phyloP scores from a whole-genome alignment of 768 basidiomycete species.

The Pleurotus ostreatus region DNA sequence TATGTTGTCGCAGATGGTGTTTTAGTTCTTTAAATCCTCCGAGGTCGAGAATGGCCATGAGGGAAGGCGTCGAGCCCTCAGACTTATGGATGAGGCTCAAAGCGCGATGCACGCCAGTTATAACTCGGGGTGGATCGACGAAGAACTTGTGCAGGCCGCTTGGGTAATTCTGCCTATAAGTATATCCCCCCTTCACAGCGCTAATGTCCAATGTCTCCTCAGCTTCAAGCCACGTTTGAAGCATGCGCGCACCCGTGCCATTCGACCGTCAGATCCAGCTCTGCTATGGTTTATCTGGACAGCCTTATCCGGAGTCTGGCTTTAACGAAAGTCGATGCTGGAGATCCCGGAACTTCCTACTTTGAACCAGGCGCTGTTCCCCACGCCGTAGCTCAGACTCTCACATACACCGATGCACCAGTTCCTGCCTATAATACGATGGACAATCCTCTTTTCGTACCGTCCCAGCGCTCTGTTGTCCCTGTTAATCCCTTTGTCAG shows the following conservation, averaged over 20 bases:
- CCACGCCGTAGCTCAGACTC: slow-evolving; percentile 21
- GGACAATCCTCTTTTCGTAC: background rate
- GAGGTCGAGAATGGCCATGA: slow-evolving; percentile 46
- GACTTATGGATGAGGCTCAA: slow-evolving; percentile 65
- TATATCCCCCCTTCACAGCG: background rate
- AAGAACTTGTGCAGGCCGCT: slow-evolving; percentile 69
- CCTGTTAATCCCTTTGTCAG: slow-evolving; percentile 5
- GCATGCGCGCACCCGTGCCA: slow-evolving; percentile 65
- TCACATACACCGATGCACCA: background rate
- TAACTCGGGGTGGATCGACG: slow-evolving; percentile 69
- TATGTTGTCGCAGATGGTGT: too few species aligned
- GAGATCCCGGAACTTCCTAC: slow-evolving; percentile 45
- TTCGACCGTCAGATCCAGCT: slow-evolving; percentile 47
- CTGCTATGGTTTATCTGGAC: slow-evolving; percentile 61
- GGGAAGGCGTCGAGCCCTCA: slow-evolving; percentile 55
- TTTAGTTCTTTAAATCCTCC: slow-evolving; percentile 59
- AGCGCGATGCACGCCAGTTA: slow-evolving; percentile 67
- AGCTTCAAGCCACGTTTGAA: slow-evolving; percentile 73
- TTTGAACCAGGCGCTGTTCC: slow-evolving; percentile 52
- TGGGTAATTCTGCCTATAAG: slow-evolving; percentile 45
- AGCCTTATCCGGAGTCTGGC: slow-evolving; percentile 60
- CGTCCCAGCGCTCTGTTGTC: background rate
- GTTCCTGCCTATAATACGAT: background rate
- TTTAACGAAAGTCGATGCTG: slow-evolving; percentile 55
- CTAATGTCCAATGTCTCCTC: background rate